These are phyloP conservation scores for Ascochyta clinopodiicola DNA, from an alignment of 2,329 filamentous ascomycete species.

Conservation along the genomic window DNA sequence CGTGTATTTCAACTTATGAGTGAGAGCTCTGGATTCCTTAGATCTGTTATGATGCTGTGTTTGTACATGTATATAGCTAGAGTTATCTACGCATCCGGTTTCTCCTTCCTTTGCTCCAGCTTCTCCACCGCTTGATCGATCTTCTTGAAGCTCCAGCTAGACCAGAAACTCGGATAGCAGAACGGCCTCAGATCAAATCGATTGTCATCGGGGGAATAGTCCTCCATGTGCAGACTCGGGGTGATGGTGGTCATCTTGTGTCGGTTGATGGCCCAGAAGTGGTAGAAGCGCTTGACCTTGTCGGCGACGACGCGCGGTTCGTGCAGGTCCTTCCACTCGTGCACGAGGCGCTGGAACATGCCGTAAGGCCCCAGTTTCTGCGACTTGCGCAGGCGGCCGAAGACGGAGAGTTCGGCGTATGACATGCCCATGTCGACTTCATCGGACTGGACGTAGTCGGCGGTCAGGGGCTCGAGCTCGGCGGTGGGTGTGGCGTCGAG, in stretches of 20 bases:
- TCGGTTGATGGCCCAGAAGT: constrained; percentile 46
- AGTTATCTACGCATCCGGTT: neutral
- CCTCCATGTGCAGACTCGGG: constrained; percentile 46
- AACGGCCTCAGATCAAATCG: constrained; percentile 58
- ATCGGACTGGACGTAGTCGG: constrained; percentile 65
- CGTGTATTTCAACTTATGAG: too few relatives aligned
- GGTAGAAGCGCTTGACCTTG: constrained; percentile 55
- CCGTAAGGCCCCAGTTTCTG: constrained; percentile 56
- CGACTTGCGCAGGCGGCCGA: constrained; percentile 62
- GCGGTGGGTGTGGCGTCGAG: constrained; percentile 58
- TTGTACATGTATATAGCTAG: neutral
- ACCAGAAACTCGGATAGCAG: constrained; percentile 53
- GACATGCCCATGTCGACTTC: constrained; percentile 60
- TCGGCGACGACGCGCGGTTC: constrained; percentile 53
- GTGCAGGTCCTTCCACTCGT: constrained; percentile 55
- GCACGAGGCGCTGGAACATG: constrained; percentile 61
- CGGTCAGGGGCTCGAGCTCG: constrained; percentile 68
- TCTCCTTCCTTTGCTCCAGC: constrained; percentile 29
- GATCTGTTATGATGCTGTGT: too few relatives aligned
- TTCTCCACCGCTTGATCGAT: constrained; percentile 45
- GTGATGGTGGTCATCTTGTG: constrained; percentile 40
- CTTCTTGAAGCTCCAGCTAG: constrained; percentile 47
- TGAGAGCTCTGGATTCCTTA: too few relatives aligned
- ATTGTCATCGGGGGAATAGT: constrained; percentile 65
- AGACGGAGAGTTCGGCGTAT: constrained; percentile 60